These are phyloP conservation scores for Neolentinus lepideus DNA, from an alignment of 1,284 basidiomycete species.

Conservation along the genomic window DNA sequence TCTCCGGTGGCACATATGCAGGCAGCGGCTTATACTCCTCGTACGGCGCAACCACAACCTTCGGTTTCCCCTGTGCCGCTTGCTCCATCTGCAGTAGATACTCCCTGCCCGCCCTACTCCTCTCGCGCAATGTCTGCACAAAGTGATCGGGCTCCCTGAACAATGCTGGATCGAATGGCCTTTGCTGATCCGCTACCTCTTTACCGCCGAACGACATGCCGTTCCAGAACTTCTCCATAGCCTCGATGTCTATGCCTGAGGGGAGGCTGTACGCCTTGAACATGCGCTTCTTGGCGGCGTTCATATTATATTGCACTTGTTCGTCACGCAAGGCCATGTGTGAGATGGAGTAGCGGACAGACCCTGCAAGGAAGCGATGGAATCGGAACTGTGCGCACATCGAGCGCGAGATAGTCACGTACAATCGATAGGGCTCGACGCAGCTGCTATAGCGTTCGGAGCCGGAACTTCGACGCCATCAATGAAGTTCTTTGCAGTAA, in stretches of 20 bases:
- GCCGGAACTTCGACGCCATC: slow-evolving; percentile 25
- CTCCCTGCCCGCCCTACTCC: slow-evolving; percentile 29
- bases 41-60: slow-evolving; percentile 28
- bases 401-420: too few relatives aligned
- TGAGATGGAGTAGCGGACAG: slow-evolving; percentile 41
- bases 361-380: slow-evolving; percentile 44
- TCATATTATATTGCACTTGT: slow-evolving; percentile 26
- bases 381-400: too few relatives aligned
- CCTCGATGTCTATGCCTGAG: slow-evolving; percentile 32
- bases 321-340: slow-evolving; percentile 24
- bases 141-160: not conserved
- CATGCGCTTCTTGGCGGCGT: slow-evolving; percentile 29
- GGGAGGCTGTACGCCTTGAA: slow-evolving; percentile 39
- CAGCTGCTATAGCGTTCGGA: slow-evolving; percentile 23
- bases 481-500: slow-evolving; percentile 28
- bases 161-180: not conserved
- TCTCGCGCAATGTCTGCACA: slow-evolving; percentile 24
- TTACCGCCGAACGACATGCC: slow-evolving; percentile 37
- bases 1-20: not conserved
- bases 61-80: slow-evolving; percentile 25
- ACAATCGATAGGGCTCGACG: slow-evolving; percentile 25
- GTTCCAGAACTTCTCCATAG: slow-evolving; percentile 42
- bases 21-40: not conserved
- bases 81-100: slow-evolving; percentile 21
- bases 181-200: not conserved